These are phyloP conservation scores for Powellomyces hirtus DNA, from an alignment of 192 early-diverging fungal genomes.

Conservation along the genomic window DNA sequence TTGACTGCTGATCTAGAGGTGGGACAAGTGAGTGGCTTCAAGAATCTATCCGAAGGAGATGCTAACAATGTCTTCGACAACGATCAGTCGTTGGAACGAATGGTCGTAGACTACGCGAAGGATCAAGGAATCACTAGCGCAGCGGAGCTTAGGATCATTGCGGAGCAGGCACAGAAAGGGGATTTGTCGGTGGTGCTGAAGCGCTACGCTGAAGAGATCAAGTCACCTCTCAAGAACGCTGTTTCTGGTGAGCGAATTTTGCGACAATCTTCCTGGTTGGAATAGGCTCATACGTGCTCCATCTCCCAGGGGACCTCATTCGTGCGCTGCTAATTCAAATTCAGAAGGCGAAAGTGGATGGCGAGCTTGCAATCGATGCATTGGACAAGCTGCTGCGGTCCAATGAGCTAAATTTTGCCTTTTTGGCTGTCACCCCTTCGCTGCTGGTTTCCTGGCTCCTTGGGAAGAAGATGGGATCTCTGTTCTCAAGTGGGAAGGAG, in stretches of 20 bases:
- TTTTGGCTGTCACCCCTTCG: conserved; percentile 77
- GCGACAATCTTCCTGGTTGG: too few relatives aligned
- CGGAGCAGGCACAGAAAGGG: conserved; percentile 64
- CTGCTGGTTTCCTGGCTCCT: conserved; percentile 57
- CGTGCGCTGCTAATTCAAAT: conserved; percentile 55
- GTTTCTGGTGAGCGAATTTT: conserved; percentile 6
- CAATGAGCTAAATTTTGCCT: conserved; percentile 94
- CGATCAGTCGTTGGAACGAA: conserved; percentile 74
- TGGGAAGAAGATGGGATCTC: conserved; percentile 33
- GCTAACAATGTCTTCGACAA: not conserved
- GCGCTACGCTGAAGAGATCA: conserved; percentile 77
- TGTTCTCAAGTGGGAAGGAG: conserved; percentile 42
- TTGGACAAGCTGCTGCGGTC: conserved; percentile 89
- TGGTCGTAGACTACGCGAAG: conserved; percentile 80
- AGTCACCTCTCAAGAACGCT: conserved; percentile 41
- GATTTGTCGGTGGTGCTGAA: conserved; percentile 78
- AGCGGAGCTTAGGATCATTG: conserved; percentile 37
- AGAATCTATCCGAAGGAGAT: not conserved
- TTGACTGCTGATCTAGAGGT: conserved; percentile 76
- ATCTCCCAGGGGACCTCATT: conserved; percentile 37
- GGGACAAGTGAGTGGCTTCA: too few relatives aligned
- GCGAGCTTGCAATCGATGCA: conserved; percentile 86
- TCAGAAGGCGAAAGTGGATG: conserved; percentile 94
- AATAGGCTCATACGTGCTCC: too few relatives aligned
- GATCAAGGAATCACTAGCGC: conserved; percentile 39